These are phyloP conservation scores for Cucumis sativus DNA, from an alignment of 306 rosid genomes.

Conservation along the genomic window Cucumber_9930_V3 NC_026657.2:30277001-30277500, in stretches of 20 bases:
- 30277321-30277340: background rate
- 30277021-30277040: too few species aligned
- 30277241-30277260: constrained; percentile 1
- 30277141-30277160: background rate
- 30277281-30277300: background rate
- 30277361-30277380: background rate
- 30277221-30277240: background rate
- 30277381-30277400: background rate
- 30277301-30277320: background rate
- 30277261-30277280: constrained; percentile 10
- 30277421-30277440: background rate
- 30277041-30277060: too few species aligned
- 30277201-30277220: background rate
- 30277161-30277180: background rate
- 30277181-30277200: background rate
- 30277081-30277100: too few species aligned
- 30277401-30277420: background rate
- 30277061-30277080: too few species aligned
- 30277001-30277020: background rate
- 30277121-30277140: background rate
- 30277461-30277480: too few species aligned
- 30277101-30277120: background rate
- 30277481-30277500: too few species aligned
- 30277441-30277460: too few species aligned
- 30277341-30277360: background rate